Evolutionary conservation across 768 basidiomycete genomes (phyloP), one percentile per base, ranked within the genome.

Genomic region (Suillus ampliporus): DNA sequence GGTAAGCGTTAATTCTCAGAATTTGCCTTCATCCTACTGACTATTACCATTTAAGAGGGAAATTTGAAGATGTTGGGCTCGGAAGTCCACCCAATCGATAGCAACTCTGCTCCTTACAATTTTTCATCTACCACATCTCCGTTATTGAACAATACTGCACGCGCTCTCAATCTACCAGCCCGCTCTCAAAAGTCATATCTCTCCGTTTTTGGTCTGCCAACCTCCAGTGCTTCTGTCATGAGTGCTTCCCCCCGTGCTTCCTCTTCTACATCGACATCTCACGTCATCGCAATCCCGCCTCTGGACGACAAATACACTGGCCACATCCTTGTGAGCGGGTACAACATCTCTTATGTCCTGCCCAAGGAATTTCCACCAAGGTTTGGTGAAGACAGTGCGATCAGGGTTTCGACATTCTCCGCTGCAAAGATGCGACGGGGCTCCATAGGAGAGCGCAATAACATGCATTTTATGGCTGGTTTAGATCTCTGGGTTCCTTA

Each of bases 401-500:
- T 57, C 14, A 73, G 69, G 26, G 59, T 63, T 52, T 73, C 75
- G 0, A 43, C 70, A 44, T 69, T 71, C 40, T 67, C 74, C 28
- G 57, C 70, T 17, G 68, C 72, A 34, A 78, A 74, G 61, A 74
- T 78, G 59, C 79, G 89, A 60, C 79, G 88, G 26, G 68, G 79
- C 13, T 90, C 89, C 13, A 65, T 90, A 58, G 64, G 68, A 57
- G 89, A 90, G 57, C 84, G 82, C 60, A 85, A 82, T 57, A 80
- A 78, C 41, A 80, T 85, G 52, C 88, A 92, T 51, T 93, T 92
- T 73, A 89, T 94, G 89, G 92, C 88, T 15, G 92, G 87, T 4
- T 83, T 94, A 57, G 89, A 91, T 64, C 81, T 94, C 74, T 87
- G 86, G 83, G 83, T 89, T 26, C 92, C 92, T 7, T 90, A 84